Evolutionary conservation across 2,329 filamentous ascomycete species (phyloP), one percentile per base, ranked within the genome.

Genomic region (Sporothrix euskadiensis): DNA sequence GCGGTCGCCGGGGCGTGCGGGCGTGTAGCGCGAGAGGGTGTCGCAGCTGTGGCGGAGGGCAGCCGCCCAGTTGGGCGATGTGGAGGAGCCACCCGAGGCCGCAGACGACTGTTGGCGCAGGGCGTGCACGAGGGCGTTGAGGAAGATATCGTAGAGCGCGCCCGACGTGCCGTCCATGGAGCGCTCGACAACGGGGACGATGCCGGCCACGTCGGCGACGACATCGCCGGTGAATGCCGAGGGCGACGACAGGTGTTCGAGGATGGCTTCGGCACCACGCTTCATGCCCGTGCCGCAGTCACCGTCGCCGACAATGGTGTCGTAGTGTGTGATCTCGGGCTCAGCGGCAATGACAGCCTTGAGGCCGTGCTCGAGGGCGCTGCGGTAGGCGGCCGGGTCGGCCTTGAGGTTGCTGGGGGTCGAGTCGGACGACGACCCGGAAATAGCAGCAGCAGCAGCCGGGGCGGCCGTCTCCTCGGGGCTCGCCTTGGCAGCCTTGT

Each of bases 271-370:
- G n/a, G 94, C 94, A 68, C 94, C 94, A 75, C 94, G 90, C 84
- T 93, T 94, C 75, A 97, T 84, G 5, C 93, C 93, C 73, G 94
- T 92, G 10, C 94, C 94, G 79, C 94, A 97, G 82, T 97, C 94
- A 65, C 94, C 94, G 79, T 97, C 94, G 57, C 94, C 94, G 32
- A 97, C 93, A 14, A 96, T 89, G 0, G 93, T 97, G 79, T 94
- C 92, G 78, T 89, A 94, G 69, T 84, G 87, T 0, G 92, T 94
- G 69, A 94, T 86, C 69, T 92, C 90, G 1, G 91, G 89, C 80
- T 94, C 92, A 0, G 86, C 90, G 0, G 84, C 85, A 75, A 93
- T 87, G 16, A 94, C 83, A 49, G 84, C 85, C 68, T 91, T 83
- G 19, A 94, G 83, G 0, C 85, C 92, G 19, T 82, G 83, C 26